Evolutionary conservation across 2,329 filamentous ascomycete genomes (phyloP).

Genomic region (Diplodia corticola): DNA sequence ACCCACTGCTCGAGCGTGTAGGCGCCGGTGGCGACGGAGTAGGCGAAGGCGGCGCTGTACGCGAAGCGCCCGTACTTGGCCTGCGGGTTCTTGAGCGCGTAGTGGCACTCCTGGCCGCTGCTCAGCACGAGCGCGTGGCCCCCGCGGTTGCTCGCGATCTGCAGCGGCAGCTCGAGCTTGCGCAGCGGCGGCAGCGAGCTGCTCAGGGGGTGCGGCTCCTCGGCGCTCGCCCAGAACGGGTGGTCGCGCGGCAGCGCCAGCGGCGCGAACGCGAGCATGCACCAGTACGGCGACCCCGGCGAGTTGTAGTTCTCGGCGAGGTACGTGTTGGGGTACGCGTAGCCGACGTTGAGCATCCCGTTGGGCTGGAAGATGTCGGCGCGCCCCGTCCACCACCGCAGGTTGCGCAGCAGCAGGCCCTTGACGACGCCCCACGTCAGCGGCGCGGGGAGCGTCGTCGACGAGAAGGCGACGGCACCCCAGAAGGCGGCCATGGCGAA

Average conservation of each 20-base stretch:
- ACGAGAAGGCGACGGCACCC: conserved; percentile 74
- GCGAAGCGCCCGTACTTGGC: conserved; percentile 80
- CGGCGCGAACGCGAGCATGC: conserved; percentile 74
- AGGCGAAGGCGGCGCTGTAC: conserved; percentile 74
- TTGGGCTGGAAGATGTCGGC: conserved; percentile 72
- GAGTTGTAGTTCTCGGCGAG: conserved; percentile 84
- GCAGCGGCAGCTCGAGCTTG: conserved; percentile 66
- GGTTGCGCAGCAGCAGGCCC: conserved; percentile 70
- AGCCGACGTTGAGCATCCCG: conserved; percentile 72
- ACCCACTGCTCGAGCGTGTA: conserved; percentile 77
- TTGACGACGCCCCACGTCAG: conserved; percentile 79
- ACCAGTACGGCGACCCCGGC: conserved; percentile 73
- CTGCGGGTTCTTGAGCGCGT: conserved; percentile 78
- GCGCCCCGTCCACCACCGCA: conserved; percentile 79
- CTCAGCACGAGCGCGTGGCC: conserved; percentile 71
- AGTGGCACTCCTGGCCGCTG: conserved; percentile 78
- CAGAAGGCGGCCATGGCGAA: conserved; percentile 86
- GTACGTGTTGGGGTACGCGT: conserved; percentile 78
- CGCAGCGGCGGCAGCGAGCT: conserved; percentile 54
- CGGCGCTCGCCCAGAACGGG: conserved; percentile 71
- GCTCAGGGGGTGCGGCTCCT: conserved; percentile 62
- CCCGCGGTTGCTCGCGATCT: conserved; percentile 71
- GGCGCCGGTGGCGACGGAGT: conserved; percentile 73
- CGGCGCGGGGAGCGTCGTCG: conserved; percentile 69
- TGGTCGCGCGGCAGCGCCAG: conserved; percentile 68